Base-by-base conservation (phyloP, 1,284 basidiomycete species). In the Cryptococcus sp. region DNA sequence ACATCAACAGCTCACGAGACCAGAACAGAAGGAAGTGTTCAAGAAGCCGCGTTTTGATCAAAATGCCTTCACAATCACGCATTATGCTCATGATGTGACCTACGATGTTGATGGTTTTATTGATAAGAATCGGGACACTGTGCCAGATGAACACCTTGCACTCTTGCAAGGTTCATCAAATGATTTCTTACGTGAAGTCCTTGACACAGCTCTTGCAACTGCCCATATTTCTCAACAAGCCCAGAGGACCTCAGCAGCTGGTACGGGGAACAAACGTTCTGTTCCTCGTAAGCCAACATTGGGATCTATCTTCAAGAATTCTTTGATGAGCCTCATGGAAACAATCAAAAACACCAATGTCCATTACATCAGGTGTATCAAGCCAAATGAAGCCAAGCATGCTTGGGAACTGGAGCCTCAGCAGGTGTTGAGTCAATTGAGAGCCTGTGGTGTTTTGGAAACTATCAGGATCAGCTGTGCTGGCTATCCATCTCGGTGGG, bases 361-460 rank as follows among this genome's bases (percentile, higher is more conserved):
- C 1, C 96, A 99, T 76, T 99, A 99, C 74, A 99, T 99, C 69
- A 87, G 96, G 53, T 99, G 96, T 78, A 98, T 99, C 82, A 99
- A 99, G 77, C 96, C 96, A 1, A 99, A 99, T 75, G 96, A 98
- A 71, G 83, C 85, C 61, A 99, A 98, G 79, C 85, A 83, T 58
- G 93, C 96, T 20, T 99, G 96, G 96, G 90, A 93, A 72, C 94
- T 98, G 68, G 87, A 91, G 55, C 91, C 95, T 24, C 91, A 95
- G 66, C 94, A 98, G 75, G 95, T 99, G 16, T 79, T 99, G 40
- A 87, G 91, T 36, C 96, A 99, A 75, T 81, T 99, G 39, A 85
- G 96, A 46, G 96, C 96, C 56, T 99, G 96, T 78, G 96, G 96
- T 87, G 96, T 99, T 47, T 82, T 99, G 50, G 96, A 99, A 77